phyloP scores from a whole-genome alignment of 75 land plant genomes.

The Picea sitchensis region DNA sequence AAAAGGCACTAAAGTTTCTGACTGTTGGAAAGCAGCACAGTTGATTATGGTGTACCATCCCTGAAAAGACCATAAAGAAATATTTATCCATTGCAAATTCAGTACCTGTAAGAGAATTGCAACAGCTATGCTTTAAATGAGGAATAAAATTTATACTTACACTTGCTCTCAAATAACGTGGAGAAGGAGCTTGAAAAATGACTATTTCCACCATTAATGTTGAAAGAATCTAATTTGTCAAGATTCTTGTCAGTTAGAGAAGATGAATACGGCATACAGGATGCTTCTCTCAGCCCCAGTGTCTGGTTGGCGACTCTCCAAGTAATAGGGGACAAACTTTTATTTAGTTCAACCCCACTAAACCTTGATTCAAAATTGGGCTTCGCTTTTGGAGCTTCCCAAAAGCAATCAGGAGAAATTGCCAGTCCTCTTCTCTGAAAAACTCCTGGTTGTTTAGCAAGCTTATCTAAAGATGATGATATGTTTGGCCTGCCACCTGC shows the following conservation, averaged over 20 bases:
- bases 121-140: no score
- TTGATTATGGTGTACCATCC: neutral
- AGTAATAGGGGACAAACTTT: neutral
- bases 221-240: slow-evolving; percentile 9
- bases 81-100: neutral
- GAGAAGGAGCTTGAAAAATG: slow-evolving; percentile 9
- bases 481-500: slow-evolving; percentile 8
- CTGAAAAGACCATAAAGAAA: neutral
- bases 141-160: neutral
- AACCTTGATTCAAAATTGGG: neutral
- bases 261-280: neutral
- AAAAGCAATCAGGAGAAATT: slow-evolving; percentile 6
- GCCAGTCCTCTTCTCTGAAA: slow-evolving; percentile 5
- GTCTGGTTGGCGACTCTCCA: neutral
- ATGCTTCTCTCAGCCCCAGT: neutral
- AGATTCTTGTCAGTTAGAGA: neutral
- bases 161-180: slow-evolving; percentile 4
- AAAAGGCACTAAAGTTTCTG: neutral
- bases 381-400: slow-evolving; percentile 7
- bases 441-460: slow-evolving; percentile 3
- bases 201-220: neutral
- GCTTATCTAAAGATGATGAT: slow-evolving; percentile 9
- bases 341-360: neutral
- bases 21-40: neutral
- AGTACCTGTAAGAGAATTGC: neutral